Conservation (phyloP, 2,329 filamentous ascomycete genomes). For the Fusarium napiforme region DNA sequence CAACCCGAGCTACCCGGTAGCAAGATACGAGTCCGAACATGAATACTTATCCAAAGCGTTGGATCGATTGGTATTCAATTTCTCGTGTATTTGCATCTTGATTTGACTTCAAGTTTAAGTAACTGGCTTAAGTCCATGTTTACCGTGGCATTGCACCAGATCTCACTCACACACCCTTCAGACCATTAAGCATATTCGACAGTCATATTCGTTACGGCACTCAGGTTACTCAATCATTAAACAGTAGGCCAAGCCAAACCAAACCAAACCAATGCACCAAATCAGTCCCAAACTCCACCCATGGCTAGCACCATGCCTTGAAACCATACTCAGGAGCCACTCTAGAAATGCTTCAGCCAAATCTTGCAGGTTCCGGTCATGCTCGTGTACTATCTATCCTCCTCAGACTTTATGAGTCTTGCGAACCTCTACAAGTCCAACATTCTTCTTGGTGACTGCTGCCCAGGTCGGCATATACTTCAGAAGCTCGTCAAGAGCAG, state of each 20-base stretch:
- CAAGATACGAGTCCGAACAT: background rate
- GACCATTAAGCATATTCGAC: background rate
- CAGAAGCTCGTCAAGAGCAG: conserved; percentile 82
- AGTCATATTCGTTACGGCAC: conserved; percentile 4
- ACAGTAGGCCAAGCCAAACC: conserved; percentile 14
- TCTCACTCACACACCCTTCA: background rate
- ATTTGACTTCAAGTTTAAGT: fast-evolving
- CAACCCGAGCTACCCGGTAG: conserved; percentile 15
- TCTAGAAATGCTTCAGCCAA: conserved; percentile 14
- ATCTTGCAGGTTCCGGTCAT: background rate
- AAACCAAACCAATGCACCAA: conserved; percentile 10
- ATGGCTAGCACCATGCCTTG: conserved; percentile 22
- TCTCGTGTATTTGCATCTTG: fast-evolving
- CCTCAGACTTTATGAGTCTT: conserved; percentile 63
- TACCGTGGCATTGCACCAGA: background rate
- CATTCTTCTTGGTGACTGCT: conserved; percentile 76
- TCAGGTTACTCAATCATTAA: conserved; percentile 27
- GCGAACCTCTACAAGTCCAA: conserved; percentile 84
- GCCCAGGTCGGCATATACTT: conserved; percentile 85
- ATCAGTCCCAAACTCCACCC: conserved; percentile 21
- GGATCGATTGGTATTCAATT: background rate
- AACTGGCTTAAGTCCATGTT: background rate
- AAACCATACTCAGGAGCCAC: conserved; percentile 2
- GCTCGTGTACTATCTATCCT: background rate
- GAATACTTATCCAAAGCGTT: background rate